phyloP scores from a whole-genome alignment of 345 rosid species.

The Brassica nigra region DNA sequence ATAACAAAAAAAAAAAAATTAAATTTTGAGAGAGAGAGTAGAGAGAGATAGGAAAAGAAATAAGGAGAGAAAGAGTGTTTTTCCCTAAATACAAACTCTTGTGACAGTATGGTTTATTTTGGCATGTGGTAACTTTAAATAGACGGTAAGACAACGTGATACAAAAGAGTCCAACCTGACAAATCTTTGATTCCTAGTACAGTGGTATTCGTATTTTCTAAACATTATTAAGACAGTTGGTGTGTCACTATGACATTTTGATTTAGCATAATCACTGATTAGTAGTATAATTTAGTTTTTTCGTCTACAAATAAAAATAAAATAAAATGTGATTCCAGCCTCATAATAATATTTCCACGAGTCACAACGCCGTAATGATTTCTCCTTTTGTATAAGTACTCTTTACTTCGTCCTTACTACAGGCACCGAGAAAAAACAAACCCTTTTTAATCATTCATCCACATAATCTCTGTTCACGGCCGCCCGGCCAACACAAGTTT shows the following conservation, averaged over 20 bases:
- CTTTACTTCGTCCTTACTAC: slow-evolving; percentile 42
- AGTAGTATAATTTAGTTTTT: background rate
- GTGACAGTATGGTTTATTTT: background rate
- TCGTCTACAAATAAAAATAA: background rate
- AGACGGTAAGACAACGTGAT: slow-evolving; percentile 26
- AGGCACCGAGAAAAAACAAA: slow-evolving; percentile 15
- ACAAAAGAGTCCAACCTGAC: background rate
- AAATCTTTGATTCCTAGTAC: slow-evolving; percentile 1
- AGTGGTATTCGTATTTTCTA: background rate
- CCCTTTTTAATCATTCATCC: slow-evolving; percentile 18
- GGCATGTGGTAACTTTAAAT: slow-evolving; percentile 15
- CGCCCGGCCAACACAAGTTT: background rate
- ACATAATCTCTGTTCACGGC: slow-evolving; percentile 23
- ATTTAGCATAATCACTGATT: background rate
- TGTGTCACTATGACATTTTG: slow-evolving; percentile 7
- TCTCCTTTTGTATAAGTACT: slow-evolving; percentile 15
- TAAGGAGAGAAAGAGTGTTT: too few relatives aligned
- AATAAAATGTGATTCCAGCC: slow-evolving; percentile 28
- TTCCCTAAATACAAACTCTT: slow-evolving; percentile 5
- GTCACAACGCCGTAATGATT: slow-evolving; percentile 39
- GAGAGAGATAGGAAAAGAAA: too few relatives aligned
- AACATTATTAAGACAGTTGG: slow-evolving; percentile 4
- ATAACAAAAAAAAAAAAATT: too few relatives aligned
- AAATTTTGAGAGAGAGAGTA: too few relatives aligned
- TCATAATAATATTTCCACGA: slow-evolving; percentile 17